Evolutionary conservation across 2,329 filamentous ascomycete species (phyloP), one percentile per base, ranked within the genome.

Genomic region (Hyphodiscus sp.): DNA sequence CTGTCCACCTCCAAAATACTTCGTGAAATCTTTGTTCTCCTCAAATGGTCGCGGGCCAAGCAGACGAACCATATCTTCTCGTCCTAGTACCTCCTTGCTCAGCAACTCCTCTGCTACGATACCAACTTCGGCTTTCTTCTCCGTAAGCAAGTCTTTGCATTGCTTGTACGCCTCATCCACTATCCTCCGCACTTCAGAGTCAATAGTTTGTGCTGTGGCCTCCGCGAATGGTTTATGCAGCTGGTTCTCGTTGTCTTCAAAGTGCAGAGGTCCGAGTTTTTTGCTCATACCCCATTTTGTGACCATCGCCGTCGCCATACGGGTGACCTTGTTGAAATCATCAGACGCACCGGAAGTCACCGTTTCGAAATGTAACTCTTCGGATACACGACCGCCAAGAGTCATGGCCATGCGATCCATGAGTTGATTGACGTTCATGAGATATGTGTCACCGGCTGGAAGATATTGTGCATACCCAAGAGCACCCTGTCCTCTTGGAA

Each of bases 371-470:
- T 99, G 92, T 8, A 99, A 75, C 72, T 99, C 94, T 73, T 99
- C 94, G 19, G 87, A 94, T 20, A 99, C 88, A 61, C 94, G 90
- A 1, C 94, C 94, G 63, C 91, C 94, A 52, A 99, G 85, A 2
- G 92, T 96, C 94, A 99, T 99, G 60, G 94, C 94, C 94, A 99
- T 99, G 63, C 94, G 91, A 71, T 99, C 94, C 89, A 97, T 96
- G 43, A 99, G 79, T 73, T 99, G 94, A 69, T 91, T 86, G 59
- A 89, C 86, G 67, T 87, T 96, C 91, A 99, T 94, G 59, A 99
- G 81, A 70, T 97, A 97, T 9, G 89, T 90, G 68, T 99, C 94
- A 53, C 85, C 85, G 20, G 86, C 80, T 0, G 94, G 94, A n/a
- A 99, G 80, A 70, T 97, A 97, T 71, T 99, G 94, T 1, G 94